Evolutionary conservation across 2,329 filamentous ascomycete genomes (phyloP), one percentile per base, ranked within the genome.

Genomic region (Rasamsonia emersonii): DNA sequence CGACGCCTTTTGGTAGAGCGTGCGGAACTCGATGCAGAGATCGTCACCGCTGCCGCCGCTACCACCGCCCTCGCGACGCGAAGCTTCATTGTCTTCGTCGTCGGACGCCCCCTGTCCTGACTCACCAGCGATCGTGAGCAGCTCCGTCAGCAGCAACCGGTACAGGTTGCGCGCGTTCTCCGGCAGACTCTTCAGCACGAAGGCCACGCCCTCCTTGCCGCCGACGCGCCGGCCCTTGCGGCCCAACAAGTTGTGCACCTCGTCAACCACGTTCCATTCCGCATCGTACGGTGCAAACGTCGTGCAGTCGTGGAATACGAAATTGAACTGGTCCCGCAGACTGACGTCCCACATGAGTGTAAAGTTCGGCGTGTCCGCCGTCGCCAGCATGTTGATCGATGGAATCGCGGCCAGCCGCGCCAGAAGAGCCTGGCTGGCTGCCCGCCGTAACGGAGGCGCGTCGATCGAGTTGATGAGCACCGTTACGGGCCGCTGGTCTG

Each of bases 161-260:
- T 94, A 98, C 16, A 98, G 60, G 38, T 78, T 86, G 55, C 84
- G 79, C 1, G 91, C 91, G 50, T 96, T 96, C 59, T 93, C 86
- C 0, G 91, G 88, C 40, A 98, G 62, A 56, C 81, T 89, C 49
- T 83, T 84, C 33, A 98, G 67, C 34, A 98, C 91, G 51, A 91
- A 96, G 4, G 78, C 79, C 1, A 95, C 84, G 40, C 91, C 91
- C 50, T 95, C 89, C 51, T 86, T 83, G 27, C 91, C 91, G 33
- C 86, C 86, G 5, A 89, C 73, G 24, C 85, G 77, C 31, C 82
- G 72, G 14, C 84, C 78, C 46, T 79, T 86, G 33, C 86, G 77
- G 28, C 88, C 86, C 0, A 96, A 73, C 1, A 95, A 71, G 48
- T 84, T 79, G 54, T 94, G 84, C 9, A 96, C 86, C 41, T 86